phyloP scores from a whole-genome alignment of 305 asterid species.

The Ajuga reptans region DNA sequence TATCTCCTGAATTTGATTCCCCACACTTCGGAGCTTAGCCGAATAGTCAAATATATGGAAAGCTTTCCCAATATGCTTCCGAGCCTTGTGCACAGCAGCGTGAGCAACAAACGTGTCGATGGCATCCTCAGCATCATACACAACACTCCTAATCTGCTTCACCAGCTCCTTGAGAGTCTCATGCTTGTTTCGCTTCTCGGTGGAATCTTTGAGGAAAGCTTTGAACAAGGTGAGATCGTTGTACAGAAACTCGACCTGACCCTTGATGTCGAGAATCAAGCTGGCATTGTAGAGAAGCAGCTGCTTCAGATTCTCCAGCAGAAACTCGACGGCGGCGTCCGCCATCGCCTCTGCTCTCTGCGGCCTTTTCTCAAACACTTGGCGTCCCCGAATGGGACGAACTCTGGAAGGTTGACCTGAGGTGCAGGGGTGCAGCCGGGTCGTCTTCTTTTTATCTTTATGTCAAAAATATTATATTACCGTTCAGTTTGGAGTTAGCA shows the following conservation, averaged over 20 bases:
- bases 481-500: too few relatives aligned
- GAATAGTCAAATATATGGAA: conserved; percentile 30
- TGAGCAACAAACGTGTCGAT: conserved; percentile 48
- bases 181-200: conserved; percentile 31
- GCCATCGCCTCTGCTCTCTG: conserved; percentile 28
- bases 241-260: conserved; percentile 35
- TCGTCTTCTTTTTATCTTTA: background rate
- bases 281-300: conserved; percentile 41
- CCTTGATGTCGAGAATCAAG: conserved; percentile 35
- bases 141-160: conserved; percentile 44
- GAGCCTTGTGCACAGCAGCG: conserved; percentile 39
- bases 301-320: conserved; percentile 45
- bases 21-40: conserved; percentile 28
- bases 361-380: conserved; percentile 2
- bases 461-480: too few relatives aligned
- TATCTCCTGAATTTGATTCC: conserved; percentile 20
- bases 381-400: background rate
- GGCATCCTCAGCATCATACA: conserved; percentile 58
- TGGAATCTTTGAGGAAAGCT: conserved; percentile 49
- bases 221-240: conserved; percentile 44
- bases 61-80: conserved; percentile 22
- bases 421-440: background rate
- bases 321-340: conserved; percentile 49
- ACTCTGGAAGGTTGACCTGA: conserved; percentile 4
- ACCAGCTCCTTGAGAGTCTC: conserved; percentile 36